Conservation (phyloP, 2,329 filamentous ascomycete genomes). For the Laburnicola sp. region DNA sequence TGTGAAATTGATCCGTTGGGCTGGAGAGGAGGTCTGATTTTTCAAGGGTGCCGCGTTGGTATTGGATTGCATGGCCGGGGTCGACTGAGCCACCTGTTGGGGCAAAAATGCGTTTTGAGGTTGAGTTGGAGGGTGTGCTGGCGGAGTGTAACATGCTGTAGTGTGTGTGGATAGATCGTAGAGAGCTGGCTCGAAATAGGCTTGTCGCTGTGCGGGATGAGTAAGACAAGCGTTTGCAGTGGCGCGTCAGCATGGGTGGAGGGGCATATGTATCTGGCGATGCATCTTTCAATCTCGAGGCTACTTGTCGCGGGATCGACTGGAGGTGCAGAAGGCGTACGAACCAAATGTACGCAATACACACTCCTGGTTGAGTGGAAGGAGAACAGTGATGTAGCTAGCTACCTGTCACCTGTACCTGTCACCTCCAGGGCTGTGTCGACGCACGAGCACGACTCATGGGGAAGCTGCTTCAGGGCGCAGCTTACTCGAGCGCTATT, state of each 20-base stretch:
- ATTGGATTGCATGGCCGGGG: slow-evolving; percentile 72
- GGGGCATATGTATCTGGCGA: neutral
- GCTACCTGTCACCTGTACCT: too few relatives aligned
- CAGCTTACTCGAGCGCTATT: too few relatives aligned
- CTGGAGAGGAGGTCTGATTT: slow-evolving; percentile 62
- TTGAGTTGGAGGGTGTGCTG: slow-evolving; percentile 6
- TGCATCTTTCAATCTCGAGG: neutral
- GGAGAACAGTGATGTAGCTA: too few relatives aligned
- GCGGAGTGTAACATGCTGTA: slow-evolving; percentile 38
- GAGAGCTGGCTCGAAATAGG: neutral
- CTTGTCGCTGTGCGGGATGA: neutral
- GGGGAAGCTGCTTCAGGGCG: too few relatives aligned
- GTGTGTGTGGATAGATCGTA: too few relatives aligned
- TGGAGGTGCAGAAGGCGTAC: too few relatives aligned
- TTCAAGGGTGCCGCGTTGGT: slow-evolving; percentile 67
- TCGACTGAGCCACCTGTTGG: slow-evolving; percentile 59
- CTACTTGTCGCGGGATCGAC: neutral
- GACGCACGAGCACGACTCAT: too few relatives aligned
- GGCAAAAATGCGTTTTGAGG: slow-evolving; percentile 58
- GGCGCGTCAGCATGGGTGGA: neutral
- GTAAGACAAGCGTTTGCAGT: neutral
- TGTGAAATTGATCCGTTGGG: slow-evolving; percentile 83
- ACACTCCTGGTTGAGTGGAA: too few relatives aligned
- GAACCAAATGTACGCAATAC: too few relatives aligned
- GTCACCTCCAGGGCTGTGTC: too few relatives aligned